phyloP scores from a whole-genome alignment of 1,284 basidiomycete genomes.

The Gomphus sp. region DNA sequence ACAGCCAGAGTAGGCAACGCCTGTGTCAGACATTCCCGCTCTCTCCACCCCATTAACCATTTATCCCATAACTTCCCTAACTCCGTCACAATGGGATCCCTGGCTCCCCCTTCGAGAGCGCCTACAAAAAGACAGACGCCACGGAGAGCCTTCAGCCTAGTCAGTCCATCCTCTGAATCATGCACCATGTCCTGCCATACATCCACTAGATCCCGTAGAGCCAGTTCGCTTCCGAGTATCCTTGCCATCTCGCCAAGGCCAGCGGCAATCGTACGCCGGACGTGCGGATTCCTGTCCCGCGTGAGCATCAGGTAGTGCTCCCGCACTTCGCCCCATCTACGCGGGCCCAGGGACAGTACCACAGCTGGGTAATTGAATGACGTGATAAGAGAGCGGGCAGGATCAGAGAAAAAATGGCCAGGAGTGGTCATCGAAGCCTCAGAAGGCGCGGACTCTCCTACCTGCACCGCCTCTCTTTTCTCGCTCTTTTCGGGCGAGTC shows the following conservation, averaged over 20 bases:
- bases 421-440: background rate
- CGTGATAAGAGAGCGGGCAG: slow-evolving; percentile 76
- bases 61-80: slow-evolving; percentile 58
- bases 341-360: slow-evolving; percentile 70
- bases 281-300: slow-evolving; percentile 47
- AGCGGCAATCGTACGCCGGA: slow-evolving; percentile 75
- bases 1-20: slow-evolving; percentile 42
- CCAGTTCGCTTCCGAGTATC: slow-evolving; percentile 67
- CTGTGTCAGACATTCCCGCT: slow-evolving; percentile 63
- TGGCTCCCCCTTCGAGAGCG: slow-evolving; percentile 40
- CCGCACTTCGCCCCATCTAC: slow-evolving; percentile 73
- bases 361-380: slow-evolving; percentile 96
- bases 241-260: slow-evolving; percentile 86
- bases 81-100: slow-evolving; percentile 43
- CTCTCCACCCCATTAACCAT: slow-evolving; percentile 70
- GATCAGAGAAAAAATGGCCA: slow-evolving; percentile 24
- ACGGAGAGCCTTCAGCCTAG: slow-evolving; percentile 63
- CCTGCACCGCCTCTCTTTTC: background rate
- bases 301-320: slow-evolving; percentile 61
- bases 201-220: slow-evolving; percentile 62
- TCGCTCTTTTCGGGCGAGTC: background rate
- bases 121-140: slow-evolving; percentile 51
- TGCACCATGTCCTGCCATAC: slow-evolving; percentile 61
- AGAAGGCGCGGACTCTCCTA: background rate
- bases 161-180: slow-evolving; percentile 51